Base-by-base conservation (phyloP, 345 rosid genomes). In the Arabis hirsuta region DNA sequence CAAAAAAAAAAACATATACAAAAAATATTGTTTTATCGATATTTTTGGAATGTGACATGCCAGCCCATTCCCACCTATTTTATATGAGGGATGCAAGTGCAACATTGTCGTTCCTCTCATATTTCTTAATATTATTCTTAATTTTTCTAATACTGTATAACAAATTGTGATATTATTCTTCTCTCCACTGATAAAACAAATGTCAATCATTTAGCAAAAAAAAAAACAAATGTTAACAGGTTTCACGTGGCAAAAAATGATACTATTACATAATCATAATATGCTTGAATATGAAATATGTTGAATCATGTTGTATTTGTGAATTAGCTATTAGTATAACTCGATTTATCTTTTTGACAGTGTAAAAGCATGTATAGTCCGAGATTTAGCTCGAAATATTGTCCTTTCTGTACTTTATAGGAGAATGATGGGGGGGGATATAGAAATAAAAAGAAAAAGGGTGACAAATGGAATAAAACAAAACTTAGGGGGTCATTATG, bases 61-160 rank as follows among this genome's bases (percentile, higher is more conserved):
- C 71, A 76, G 64, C 71, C 59, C 41, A 76, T 39, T 63, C 71
- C 79, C 71, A 76, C 75, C 71, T 62, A 62, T 69, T 1, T 55
- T n/a, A 50, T 7, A n/a, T 9, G 36, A 60, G 42, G 57, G 16
- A 47, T 60, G 63, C 69, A 60, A 74, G 43, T 76, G 71, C 71
- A 63, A 69, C 67, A 47, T 63, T 76, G 70, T 76, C 53, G 53
- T 69, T 45, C 57, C 12, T 55, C 29, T 39, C n/a, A 24, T 9
- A 27, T 54, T 55, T 62, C 39, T 46, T 47, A 24, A 68, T 13
- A 24, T 45, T 20, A 24, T 45, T 27, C 26, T 54, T 38, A 11
- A 38, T 7, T 52, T 72, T 62, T 68, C 27, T 62, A 36, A 6
- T 38, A 26, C n/a, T 34, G 43, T 19, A 39, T 34, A n/a, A 8